Conservation (phyloP, 257 asterid genomes). For the Coffea canephora region DNA sequence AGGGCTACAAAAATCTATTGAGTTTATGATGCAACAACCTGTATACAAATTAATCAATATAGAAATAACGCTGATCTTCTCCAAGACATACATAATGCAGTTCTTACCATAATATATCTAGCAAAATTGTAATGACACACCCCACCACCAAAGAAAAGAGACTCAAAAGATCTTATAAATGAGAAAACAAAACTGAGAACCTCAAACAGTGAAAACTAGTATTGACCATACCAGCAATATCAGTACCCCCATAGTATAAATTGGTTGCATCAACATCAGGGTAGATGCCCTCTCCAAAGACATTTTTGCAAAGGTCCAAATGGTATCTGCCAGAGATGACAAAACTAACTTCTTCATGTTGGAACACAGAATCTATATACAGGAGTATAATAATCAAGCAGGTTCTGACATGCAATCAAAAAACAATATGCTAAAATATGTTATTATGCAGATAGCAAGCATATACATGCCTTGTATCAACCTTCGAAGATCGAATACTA, state of each 20-base stretch:
- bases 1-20: neutral
- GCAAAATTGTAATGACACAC: neutral
- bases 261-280: conserved; percentile 88
- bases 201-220: neutral
- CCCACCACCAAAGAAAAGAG: too few relatives aligned
- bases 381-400: conserved; percentile 8
- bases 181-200: neutral
- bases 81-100: neutral
- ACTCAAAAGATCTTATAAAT: neutral
- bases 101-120: neutral
- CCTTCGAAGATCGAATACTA: conserved; percentile 77
- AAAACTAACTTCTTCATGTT: conserved; percentile 6
- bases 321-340: conserved; percentile 67
- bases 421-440: neutral
- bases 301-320: conserved; percentile 90
- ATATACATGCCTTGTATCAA: conserved; percentile 63
- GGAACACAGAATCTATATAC: neutral
- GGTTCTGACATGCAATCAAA: neutral
- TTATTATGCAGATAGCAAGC: neutral
- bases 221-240: conserved; percentile 63
- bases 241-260: conserved; percentile 85
- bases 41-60: neutral
- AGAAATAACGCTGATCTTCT: neutral
- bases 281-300: conserved; percentile 62
- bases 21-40: neutral